phyloP scores from a whole-genome alignment of 2,329 filamentous ascomycete species.

The Microsporum ferrugineum region DNA sequence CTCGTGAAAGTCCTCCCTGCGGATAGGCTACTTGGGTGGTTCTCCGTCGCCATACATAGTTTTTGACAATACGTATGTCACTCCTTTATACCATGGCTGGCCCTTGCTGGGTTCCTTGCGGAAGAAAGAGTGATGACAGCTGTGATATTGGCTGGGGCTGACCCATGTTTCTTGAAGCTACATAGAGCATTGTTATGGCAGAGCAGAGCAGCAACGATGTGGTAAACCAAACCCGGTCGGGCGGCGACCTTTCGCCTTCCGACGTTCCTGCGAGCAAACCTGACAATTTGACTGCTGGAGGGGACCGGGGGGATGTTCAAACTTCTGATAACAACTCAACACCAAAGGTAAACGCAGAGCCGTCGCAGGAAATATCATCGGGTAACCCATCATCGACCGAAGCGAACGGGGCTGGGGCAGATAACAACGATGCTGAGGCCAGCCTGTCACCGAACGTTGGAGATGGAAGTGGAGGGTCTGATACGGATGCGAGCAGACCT shows the following conservation, averaged over 20 bases:
- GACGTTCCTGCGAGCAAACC: slow-evolving; percentile 53
- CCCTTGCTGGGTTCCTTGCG: not conserved
- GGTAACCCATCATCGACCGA: slow-evolving; percentile 15
- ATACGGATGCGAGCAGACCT: slow-evolving; percentile 51
- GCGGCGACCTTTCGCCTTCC: slow-evolving; percentile 52
- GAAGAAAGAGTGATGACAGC: not conserved
- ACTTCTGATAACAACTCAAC: slow-evolving; percentile 20
- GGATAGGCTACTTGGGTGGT: slow-evolving; percentile 19
- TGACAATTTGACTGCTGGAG: slow-evolving; percentile 43
- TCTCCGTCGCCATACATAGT: slow-evolving; percentile 33
- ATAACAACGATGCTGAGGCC: slow-evolving; percentile 30
- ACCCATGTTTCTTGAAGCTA: slow-evolving; percentile 27
- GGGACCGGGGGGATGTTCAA: slow-evolving; percentile 33
- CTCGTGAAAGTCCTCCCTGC: not conserved
- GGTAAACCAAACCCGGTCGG: slow-evolving; percentile 60
- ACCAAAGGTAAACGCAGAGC: slow-evolving; percentile 9
- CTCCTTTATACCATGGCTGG: not conserved
- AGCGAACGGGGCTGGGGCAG: slow-evolving; percentile 29
- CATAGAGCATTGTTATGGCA: slow-evolving; percentile 55
- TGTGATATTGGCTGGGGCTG: slow-evolving; percentile 2
- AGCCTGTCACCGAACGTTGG: slow-evolving; percentile 26
- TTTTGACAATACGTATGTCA: slow-evolving; percentile 27
- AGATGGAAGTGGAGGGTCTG: slow-evolving; percentile 46
- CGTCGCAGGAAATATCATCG: slow-evolving; percentile 4
- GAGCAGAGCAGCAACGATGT: slow-evolving; percentile 59